These are phyloP conservation scores for Entomophthora muscae DNA, from an alignment of 371 early-diverging fungal species.

Conservation along the genomic window DNA sequence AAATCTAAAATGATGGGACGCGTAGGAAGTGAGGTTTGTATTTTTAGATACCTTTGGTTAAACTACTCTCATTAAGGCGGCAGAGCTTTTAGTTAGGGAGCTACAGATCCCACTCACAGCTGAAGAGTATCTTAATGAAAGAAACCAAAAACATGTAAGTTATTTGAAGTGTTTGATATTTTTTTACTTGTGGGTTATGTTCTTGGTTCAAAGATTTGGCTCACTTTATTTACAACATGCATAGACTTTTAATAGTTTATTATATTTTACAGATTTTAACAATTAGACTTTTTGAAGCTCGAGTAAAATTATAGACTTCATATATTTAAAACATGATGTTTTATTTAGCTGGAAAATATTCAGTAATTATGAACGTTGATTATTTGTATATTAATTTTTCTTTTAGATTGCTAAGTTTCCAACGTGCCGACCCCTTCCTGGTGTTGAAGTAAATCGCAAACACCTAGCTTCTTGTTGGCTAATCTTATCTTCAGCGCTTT, in stretches of 20 bases:
- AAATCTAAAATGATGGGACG: slow-evolving; percentile 72
- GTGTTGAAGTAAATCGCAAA: slow-evolving; percentile 31
- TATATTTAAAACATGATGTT: too few species aligned
- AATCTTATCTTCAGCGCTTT: slow-evolving; percentile 23
- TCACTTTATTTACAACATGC: neutral
- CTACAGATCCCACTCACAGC: slow-evolving; percentile 53
- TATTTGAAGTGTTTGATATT: neutral
- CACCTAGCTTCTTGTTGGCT: neutral
- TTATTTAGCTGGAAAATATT: neutral
- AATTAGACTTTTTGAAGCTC: neutral
- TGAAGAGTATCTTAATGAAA: slow-evolving; percentile 52
- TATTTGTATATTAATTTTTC: slow-evolving; percentile 3
- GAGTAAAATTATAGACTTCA: too few species aligned
- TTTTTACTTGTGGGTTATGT: neutral
- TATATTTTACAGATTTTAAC: neutral
- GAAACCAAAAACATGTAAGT: slow-evolving; percentile 25
- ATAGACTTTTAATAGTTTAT: neutral
- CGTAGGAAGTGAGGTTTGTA: slow-evolving; percentile 32
- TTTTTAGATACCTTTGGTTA: neutral
- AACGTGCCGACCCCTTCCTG: slow-evolving; percentile 39
- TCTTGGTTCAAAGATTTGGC: neutral
- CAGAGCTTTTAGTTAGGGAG: slow-evolving; percentile 41
- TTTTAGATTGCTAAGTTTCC: slow-evolving; percentile 37
- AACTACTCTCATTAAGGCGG: slow-evolving; percentile 30
- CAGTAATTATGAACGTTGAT: too few species aligned